Evolutionary conservation across 306 rosid genomes (phyloP).

Genomic region (Pterocarpus macrocarpus): DNA sequence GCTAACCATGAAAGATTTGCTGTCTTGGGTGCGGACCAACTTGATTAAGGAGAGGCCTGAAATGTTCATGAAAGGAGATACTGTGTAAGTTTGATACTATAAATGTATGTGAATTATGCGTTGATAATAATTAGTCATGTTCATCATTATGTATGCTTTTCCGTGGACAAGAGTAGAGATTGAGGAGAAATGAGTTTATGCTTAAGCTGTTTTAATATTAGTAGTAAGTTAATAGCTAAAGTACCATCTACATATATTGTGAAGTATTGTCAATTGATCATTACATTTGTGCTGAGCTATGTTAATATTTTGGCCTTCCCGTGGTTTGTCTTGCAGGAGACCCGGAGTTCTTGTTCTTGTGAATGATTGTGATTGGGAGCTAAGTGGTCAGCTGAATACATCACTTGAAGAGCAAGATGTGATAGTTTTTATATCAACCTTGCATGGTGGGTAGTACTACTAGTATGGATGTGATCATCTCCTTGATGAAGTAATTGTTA

Average conservation of each 20-base stretch:
- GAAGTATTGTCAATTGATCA: constrained; percentile 16
- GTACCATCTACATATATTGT: constrained; percentile 4
- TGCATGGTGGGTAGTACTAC: constrained; percentile 72
- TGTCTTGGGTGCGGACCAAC: constrained; percentile 81
- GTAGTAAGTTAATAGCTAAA: not conserved
- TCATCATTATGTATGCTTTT: not conserved
- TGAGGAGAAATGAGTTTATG: constrained; percentile 15
- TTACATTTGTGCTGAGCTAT: not conserved
- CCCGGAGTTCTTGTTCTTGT: constrained; percentile 96
- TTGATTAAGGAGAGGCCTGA: constrained; percentile 97
- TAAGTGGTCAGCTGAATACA: constrained; percentile 86
- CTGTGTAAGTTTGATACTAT: constrained; percentile 72
- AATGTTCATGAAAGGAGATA: constrained; percentile 97
- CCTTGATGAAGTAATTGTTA: constrained; percentile 19
- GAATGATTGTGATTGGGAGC: constrained; percentile 98
- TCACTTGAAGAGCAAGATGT: constrained; percentile 86
- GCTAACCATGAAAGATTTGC: constrained; percentile 89
- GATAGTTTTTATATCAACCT: constrained; percentile 90
- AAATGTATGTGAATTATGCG: constrained; percentile 20
- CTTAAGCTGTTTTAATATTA: constrained; percentile 32
- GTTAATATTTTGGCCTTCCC: not conserved
- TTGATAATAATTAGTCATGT: constrained; percentile 12
- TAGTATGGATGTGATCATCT: constrained; percentile 46
- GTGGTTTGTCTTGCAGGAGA: constrained; percentile 70
- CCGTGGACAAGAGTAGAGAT: not conserved